These are phyloP conservation scores for Stromatinia cepivora DNA, from an alignment of 2,329 filamentous ascomycete species.

Conservation along the genomic window DNA sequence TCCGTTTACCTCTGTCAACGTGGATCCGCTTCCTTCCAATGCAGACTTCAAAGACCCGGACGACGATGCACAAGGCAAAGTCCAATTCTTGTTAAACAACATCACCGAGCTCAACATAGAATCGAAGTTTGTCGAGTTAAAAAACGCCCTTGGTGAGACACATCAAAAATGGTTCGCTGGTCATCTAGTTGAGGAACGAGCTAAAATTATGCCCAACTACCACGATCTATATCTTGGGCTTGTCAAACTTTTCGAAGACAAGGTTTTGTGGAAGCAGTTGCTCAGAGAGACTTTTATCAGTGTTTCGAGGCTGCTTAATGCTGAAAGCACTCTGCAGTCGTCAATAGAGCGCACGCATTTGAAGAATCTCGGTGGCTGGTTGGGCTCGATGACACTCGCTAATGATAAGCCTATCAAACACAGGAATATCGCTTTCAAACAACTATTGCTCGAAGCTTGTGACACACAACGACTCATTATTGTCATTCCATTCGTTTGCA, in stretches of 20 bases:
- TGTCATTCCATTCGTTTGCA: constrained; percentile 97
- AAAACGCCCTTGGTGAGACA: constrained; percentile 72
- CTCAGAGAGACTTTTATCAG: constrained; percentile 89
- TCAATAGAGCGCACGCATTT: constrained; percentile 82
- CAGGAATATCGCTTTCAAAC: constrained; percentile 95
- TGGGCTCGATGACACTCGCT: constrained; percentile 88
- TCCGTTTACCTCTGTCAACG: constrained; percentile 76
- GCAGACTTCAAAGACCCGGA: constrained; percentile 77
- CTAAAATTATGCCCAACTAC: constrained; percentile 96
- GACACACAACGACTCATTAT: constrained; percentile 89
- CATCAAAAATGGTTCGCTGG: constrained; percentile 96
- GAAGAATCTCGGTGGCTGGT: constrained; percentile 92
- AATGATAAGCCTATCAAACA: constrained; percentile 95
- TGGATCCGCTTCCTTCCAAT: constrained; percentile 65
- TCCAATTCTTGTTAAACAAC: constrained; percentile 95
- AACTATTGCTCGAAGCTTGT: constrained; percentile 88
- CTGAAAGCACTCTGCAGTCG: constrained; percentile 81
- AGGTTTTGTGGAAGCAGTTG: constrained; percentile 81
- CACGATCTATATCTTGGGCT: constrained; percentile 91
- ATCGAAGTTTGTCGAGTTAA: constrained; percentile 79
- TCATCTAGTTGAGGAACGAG: constrained; percentile 92
- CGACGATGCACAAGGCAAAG: constrained; percentile 84
- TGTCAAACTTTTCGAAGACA: constrained; percentile 78
- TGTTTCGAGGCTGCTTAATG: constrained; percentile 83
- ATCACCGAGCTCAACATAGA: constrained; percentile 87